A percentile compares a stretch with the other conserved stretches of the same genome.
phyloP scores from a whole-genome alignment of 768 basidiomycete genomes.

The Neoboletus subvelutipes region DNA sequence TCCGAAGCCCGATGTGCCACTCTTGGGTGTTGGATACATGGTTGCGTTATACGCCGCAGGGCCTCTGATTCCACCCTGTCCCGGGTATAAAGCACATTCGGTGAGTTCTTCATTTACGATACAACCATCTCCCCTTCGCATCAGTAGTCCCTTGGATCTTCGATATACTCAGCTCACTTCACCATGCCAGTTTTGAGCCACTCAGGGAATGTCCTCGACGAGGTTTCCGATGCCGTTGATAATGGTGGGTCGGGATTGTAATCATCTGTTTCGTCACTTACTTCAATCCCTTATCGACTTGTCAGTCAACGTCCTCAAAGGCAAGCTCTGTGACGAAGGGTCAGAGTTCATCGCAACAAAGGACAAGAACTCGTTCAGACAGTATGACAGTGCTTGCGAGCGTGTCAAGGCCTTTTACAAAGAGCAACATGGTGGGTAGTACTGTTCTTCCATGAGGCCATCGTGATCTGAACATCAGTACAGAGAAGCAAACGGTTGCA shows the following conservation, averaged over 20 bases:
- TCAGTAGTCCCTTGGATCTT: background rate
- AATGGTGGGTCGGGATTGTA: conserved; percentile 36
- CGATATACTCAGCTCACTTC: background rate
- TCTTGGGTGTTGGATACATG: conserved; percentile 13
- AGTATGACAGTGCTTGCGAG: conserved; percentile 75
- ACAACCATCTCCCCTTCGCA: background rate
- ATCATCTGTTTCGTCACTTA: background rate
- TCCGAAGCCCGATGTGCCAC: conserved; percentile 22
- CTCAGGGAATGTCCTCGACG: conserved; percentile 39
- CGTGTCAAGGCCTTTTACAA: conserved; percentile 77
- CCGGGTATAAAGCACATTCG: conserved; percentile 21
- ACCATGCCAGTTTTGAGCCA: conserved; percentile 28
- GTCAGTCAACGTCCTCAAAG: conserved; percentile 69
- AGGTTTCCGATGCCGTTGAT: conserved; percentile 49
- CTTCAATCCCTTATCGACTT: background rate
- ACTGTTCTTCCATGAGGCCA: background rate
- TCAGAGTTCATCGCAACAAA: conserved; percentile 57
- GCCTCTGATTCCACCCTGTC: conserved; percentile 5
- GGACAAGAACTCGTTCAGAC: conserved; percentile 67
- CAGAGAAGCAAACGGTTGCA: conserved; percentile 85
- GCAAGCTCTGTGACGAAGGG: conserved; percentile 54
- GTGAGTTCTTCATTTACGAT: conserved; percentile 4
- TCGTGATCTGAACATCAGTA: background rate
- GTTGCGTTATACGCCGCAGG: conserved; percentile 11
- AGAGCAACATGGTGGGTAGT: conserved; percentile 66